Base-by-base conservation (phyloP, 2,329 filamentous ascomycete species). In the Chaetomium strumarium region DNA sequence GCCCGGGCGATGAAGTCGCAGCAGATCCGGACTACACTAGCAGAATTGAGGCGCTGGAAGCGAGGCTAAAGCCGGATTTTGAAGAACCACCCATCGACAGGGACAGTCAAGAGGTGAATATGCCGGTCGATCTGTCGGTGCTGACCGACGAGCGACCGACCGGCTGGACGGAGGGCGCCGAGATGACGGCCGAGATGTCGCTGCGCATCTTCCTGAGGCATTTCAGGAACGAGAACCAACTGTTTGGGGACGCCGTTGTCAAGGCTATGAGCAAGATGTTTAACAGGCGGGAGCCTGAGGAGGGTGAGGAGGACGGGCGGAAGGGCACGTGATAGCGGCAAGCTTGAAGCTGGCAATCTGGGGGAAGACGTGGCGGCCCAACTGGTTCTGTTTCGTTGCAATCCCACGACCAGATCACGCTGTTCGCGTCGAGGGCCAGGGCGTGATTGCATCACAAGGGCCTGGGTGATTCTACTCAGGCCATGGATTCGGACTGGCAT, bases 71-170 rank as follows among this genome's bases (percentile, higher is more conserved):
- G 31, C 33, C 14, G 1, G 31, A 48, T 14, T 34, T 51, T 12
- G 51, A 24, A 13, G 41, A 37, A 19, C 51, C 54, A 2, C 49
- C 37, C 24, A 44, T 44, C 12, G 29, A 44, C 9, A 8, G 41
- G 5, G 36, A 34, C 5, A n/a, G 33, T 5, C 37, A 42, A 5
- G 45, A 9, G 7, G 53, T 29, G n/a, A 46, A 56, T 30, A n/a
- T 56, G 29, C 54, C 54, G 1, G 54, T 47, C 2, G 54, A 56
- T 17, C 37, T 56, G 43, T 56, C 54, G 24, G 54, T 53, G 33
- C 6, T 56, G 39, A 56, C 54, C 19, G 54, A 56, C 31, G 51
- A 53, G 47, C 24, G 39, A 19, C 51, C 54, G 33, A 48, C 37
- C 30, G 40, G 47, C 5, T 53, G 54, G 54, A 9, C 16, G 17